phyloP scores from a whole-genome alignment of 371 early-diverging fungal genomes.

The Syncephalis plumigaleata region DNA sequence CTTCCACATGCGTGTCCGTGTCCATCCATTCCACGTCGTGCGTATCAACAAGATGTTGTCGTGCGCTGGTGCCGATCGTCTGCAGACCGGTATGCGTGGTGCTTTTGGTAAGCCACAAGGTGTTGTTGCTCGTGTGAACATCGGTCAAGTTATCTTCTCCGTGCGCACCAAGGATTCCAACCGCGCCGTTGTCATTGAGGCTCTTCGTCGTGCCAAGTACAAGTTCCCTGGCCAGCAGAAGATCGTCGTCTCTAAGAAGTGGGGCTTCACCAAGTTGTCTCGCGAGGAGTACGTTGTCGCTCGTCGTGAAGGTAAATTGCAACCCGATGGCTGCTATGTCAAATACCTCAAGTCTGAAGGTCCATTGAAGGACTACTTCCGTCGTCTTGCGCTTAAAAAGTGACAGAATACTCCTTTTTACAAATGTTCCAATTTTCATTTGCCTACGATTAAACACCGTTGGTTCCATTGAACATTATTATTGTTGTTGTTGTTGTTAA shows the following conservation, averaged over 20 bases:
- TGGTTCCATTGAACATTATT: no score
- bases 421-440: no score
- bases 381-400: slow-evolving; percentile 10
- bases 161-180: slow-evolving; percentile 96
- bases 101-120: slow-evolving; percentile 99
- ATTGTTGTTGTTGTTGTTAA: no score
- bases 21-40: slow-evolving; percentile 99
- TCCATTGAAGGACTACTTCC: slow-evolving; percentile 54
- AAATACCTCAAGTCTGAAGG: slow-evolving; percentile 91
- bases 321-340: slow-evolving; percentile 95
- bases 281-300: slow-evolving; percentile 83
- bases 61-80: slow-evolving; percentile 99
- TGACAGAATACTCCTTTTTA: no score
- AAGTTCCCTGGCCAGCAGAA: slow-evolving; percentile 99
- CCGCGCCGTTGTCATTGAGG: slow-evolving; percentile 92
- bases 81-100: slow-evolving; percentile 99
- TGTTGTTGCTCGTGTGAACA: slow-evolving; percentile 97
- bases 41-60: slow-evolving; percentile 99
- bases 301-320: slow-evolving; percentile 62
- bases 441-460: no score
- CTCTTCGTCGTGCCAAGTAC: slow-evolving; percentile 98
- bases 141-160: slow-evolving; percentile 97
- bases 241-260: slow-evolving; percentile 98
- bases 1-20: slow-evolving; percentile 99
- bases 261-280: slow-evolving; percentile 98